Evolutionary conservation across 2,329 filamentous ascomycete genomes (phyloP), one percentile per base, ranked within the genome.

Genomic region (Monascus ruber): DNA sequence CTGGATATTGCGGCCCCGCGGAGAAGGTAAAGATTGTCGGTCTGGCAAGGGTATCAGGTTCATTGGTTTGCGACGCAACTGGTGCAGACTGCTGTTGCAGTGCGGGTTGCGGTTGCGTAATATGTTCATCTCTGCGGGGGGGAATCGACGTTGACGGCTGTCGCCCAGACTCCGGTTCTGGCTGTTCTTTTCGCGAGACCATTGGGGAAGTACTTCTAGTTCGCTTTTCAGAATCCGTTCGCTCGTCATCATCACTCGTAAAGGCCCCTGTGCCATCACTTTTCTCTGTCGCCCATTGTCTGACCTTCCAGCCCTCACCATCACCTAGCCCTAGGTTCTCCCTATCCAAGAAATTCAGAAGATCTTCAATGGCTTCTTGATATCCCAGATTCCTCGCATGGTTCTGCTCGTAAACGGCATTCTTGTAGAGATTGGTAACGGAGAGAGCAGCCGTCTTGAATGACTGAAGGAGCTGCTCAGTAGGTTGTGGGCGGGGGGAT

Each of bases 371-470:
- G 31, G 88, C 93, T 56, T 96, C 88, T 60, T 95, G 88, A 53
- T 95, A 96, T 25, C 91, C 91, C 31, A 88, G 81, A 37, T 76
- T 68, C 36, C 85, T 79, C 35, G 86, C 79, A 53, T 81, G 80
- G 36, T 81, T 73, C 58, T 91, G 81, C 36, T 85, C 83, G 27
- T 79, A 72, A 8, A 85, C 82, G 3, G 89, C 89, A 31, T 81
- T 88, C 65, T 94, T 95, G 69, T 96, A 96, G 9, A 98, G 79
- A 55, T 93, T 94, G 35, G 91, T 96, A 40, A 96, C 88, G 5
- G 87, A 94, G 28, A 95, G 73, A 17, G 91, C 91, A 28, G 91
- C 91, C 10, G 83, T 79, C 62, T 87, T 91, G 73, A 98, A 98
- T 42, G 85, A 81, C 51, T 89, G 81, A 42, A 95, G 77, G 35